Percentiles rank a stretch among this genome's conserved stretches.
Conservation (phyloP, 805 yeast genomes). For the Yarrowia sp. region DNA sequence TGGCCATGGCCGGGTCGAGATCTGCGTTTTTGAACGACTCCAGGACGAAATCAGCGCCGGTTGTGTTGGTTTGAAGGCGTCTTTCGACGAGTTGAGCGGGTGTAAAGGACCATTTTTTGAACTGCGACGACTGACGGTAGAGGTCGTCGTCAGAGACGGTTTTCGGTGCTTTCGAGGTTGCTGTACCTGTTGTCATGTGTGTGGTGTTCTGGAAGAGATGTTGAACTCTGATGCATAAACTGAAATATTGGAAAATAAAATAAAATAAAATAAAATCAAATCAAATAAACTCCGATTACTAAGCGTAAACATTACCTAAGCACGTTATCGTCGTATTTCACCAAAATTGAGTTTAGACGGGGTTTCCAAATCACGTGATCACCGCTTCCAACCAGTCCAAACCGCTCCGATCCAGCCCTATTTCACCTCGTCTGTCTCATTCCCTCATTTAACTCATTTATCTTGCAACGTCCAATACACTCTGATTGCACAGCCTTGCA, state of each 20-base stretch:
- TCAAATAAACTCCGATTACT: no score
- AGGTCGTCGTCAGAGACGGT: constrained; percentile 74
- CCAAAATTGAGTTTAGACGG: no score
- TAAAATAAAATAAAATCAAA: no score
- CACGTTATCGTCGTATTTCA: no score
- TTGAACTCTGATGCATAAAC: background rate
- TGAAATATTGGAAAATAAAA: background rate
- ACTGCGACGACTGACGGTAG: constrained; percentile 84
- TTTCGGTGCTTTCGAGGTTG: background rate
- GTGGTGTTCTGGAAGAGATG: background rate
- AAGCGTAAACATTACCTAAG: no score
- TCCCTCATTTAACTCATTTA: no score
- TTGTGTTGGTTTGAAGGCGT: constrained; percentile 52
- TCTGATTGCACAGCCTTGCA: no score
- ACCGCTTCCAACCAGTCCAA: no score
- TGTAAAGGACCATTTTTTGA: constrained; percentile 80
- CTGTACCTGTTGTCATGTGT: background rate
- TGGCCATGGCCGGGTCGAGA: constrained; percentile 37
- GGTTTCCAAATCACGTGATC: no score
- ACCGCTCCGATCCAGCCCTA: no score
- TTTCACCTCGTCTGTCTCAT: no score
- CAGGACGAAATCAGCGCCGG: constrained; percentile 44
- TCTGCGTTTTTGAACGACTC: constrained; percentile 30
- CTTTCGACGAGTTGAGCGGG: constrained; percentile 51
- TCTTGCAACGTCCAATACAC: no score